Evolutionary conservation across 2,329 filamentous ascomycete species (phyloP), one percentile per base, ranked within the genome.

Genomic region (Fusarium sp.): DNA sequence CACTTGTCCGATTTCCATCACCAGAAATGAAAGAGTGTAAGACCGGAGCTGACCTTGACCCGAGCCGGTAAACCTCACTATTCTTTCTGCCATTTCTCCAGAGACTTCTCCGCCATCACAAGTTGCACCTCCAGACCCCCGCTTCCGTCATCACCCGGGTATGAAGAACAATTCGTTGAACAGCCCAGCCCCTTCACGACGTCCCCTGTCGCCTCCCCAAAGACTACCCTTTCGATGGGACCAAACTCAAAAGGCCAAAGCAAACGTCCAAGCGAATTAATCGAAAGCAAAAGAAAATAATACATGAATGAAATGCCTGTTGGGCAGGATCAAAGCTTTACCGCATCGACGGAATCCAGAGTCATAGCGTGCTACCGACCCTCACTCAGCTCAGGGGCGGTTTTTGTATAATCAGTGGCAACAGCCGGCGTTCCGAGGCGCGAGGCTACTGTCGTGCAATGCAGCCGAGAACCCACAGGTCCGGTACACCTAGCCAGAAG

Each of bases 311-410:
- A 75, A 78, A 77, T 73, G 72, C 72, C 72, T 72, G 73, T 58
- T 72, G 32, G 52, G 59, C 59, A 59, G 46, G 65, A 71, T 77
- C 79, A 78, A 75, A 80, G 76, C 77, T 78, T 69, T 78, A 81
- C 73, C 79, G 79, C 79, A 81, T 78, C 79, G 77, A 82, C 77
- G 73, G 63, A 72, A 70, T 68, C 45, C 40, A 50, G 59, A 57
- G 51, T 42, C 59, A 49, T 55, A 44, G 47, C 38, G 59, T 49
- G 32, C 34, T 25, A 44, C 49, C 56, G 44, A 51, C 57, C 50
- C 45, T 42, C 42, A 64, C 67, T 73, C 57, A 54, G 55, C 46
- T 68, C 62, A 44, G 53, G 66, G 59, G 63, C 59, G 61, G 70
- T 59, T 67, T 24, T 32, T 49, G 44, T 54, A 72, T 71, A 56